Base-by-base conservation (phyloP, 176 grass and related monocot genomes). In the Pontederia paniculata region DNA sequence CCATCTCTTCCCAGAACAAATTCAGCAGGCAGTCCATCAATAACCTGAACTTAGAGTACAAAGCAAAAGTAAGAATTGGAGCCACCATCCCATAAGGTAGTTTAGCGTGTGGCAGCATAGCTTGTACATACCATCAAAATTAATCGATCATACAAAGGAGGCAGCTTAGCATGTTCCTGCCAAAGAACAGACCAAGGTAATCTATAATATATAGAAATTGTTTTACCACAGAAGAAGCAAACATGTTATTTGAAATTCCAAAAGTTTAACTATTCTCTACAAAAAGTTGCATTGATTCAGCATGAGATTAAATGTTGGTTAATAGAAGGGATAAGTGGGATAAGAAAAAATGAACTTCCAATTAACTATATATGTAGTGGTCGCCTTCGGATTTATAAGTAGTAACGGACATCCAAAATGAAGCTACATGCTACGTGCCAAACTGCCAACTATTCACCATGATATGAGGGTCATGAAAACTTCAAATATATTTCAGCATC, bases 21-120 rank as follows among this genome's bases (percentile, higher is more conserved):
- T 70, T 97, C 93, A 47, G 93, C 83, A 76, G 86, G 93, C 58
- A 97, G 70, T 9, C 86, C 93, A 59, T 97, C 93, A 67, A 97
- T 88, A 48, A 97, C 86, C 86, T 97, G 79, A 69, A 88, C 84
- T 72, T 73, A 72, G 25, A 63, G 9, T 73, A 17, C 17, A 69
- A 19, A 68, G 42, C 53, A 83, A 48, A 60, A 76, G 70, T 76
- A 75, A 71, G 21, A 22, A 49, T 43, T 45, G 37, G 49, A 42
- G 44, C 50, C 13, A 54, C 41, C 10, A 69, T 60, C 25, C 60
- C 1, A 3, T 23, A 56, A 28, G 21, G 1, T 3, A 15, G 28
- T 17, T 59, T 9, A 42, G 8, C 13, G 14, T 59, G 51, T 79
- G 3, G n/a, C 43, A 28, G 45, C 18, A 75, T 57, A 21, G 45